phyloP scores from a whole-genome alignment of 108 stramenopile species.

The Skeletonema potamos region DNA sequence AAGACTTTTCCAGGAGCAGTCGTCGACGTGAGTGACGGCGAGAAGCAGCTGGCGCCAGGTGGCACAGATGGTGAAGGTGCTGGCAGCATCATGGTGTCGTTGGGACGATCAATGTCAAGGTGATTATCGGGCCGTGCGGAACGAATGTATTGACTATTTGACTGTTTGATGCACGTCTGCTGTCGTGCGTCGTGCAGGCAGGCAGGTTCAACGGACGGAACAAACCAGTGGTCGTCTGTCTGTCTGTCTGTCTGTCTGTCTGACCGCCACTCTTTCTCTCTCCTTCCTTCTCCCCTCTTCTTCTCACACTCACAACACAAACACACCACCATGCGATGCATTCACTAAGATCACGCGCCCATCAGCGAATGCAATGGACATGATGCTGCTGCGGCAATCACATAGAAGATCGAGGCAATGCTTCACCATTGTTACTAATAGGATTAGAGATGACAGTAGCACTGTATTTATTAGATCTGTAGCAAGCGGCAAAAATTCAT shows the following conservation, averaged over 20 bases:
- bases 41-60: not conserved
- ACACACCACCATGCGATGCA: no score
- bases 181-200: no score
- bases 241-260: no score
- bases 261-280: no score
- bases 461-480: not conserved
- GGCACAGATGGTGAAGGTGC: not conserved
- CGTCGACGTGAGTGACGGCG: slow-evolving; percentile 58
- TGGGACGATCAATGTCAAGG: no score
- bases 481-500: not conserved
- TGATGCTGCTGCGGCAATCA: not conserved
- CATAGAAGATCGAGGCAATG: not conserved
- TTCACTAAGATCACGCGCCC: no score
- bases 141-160: no score
- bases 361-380: not conserved
- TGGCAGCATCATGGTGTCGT: not conserved
- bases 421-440: not conserved
- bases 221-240: no score
- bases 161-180: no score
- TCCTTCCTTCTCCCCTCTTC: not conserved
- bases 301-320: no score
- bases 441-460: not conserved
- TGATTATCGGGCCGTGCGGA: no score
- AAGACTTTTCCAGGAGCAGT: slow-evolving; percentile 87
- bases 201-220: no score